A percentile compares a stretch with the other conserved stretches of the same genome.
phyloP scores from a whole-genome alignment of 2,329 filamentous ascomycete genomes.

The Drechslerella stenobrocha region DNA sequence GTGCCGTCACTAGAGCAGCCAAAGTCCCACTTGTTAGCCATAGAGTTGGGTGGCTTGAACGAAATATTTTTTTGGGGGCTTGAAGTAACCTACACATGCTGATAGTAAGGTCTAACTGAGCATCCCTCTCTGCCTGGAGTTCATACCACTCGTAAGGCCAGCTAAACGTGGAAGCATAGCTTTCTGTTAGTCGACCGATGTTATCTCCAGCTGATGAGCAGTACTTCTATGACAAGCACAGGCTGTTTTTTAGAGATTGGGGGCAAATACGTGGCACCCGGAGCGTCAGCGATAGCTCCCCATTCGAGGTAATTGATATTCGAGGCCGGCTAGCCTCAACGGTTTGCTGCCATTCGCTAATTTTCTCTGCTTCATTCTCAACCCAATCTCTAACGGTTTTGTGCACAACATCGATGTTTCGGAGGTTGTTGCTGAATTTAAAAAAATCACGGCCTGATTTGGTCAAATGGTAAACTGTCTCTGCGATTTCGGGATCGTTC shows the following conservation, averaged over 20 bases:
- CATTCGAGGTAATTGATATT: constrained; percentile 19
- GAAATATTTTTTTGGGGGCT: too few species aligned
- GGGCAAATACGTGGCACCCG: constrained; percentile 29
- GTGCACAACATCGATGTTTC: constrained; percentile 35
- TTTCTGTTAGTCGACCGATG: constrained; percentile 3
- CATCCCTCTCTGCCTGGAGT: constrained; percentile 28
- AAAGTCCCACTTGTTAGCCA: too few species aligned
- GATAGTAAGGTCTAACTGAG: constrained; percentile 33
- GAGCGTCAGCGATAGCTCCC: constrained; percentile 26
- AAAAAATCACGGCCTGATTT: constrained; percentile 36
- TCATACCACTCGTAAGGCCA: constrained; percentile 29
- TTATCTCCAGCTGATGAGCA: not conserved
- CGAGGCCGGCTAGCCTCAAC: constrained; percentile 13
- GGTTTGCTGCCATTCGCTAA: constrained; percentile 27
- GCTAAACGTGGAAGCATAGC: not conserved
- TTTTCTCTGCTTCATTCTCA: constrained; percentile 37
- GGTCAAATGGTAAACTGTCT: constrained; percentile 37
- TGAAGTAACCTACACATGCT: constrained; percentile 13
- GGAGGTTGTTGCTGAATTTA: constrained; percentile 38
- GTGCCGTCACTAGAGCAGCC: constrained; percentile 11
- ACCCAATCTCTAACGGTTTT: constrained; percentile 45
- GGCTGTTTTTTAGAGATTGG: not conserved
- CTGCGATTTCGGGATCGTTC: constrained; percentile 36
- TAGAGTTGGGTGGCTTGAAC: too few species aligned
- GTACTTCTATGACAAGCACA: too few species aligned